Evolutionary conservation across 805 yeast genomes (phyloP), one percentile per base, ranked within the genome.

Genomic region (Candida succiphila): DNA sequence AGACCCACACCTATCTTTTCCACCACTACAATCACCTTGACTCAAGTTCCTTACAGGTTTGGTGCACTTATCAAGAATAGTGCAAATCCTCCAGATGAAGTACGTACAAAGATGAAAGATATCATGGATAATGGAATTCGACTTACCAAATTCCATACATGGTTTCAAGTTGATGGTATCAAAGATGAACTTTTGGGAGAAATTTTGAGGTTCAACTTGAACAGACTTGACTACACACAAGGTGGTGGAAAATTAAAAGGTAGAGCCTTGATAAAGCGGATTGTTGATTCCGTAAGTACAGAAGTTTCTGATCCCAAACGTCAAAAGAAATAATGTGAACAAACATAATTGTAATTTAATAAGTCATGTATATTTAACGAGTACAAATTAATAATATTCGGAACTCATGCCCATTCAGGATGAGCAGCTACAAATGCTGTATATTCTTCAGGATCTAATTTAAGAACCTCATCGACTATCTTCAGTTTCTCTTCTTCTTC

Each of bases 161-260:
- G 96, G 95, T 84, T 79, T 47, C 85, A 82, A 45, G 64, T 89
- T 9, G 92, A 82, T 52, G 88, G 86, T 1, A 66, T 71, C 30
- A 71, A 74, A 34, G 92, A 83, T 50, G 84, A 77, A 41, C 54
- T 57, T 1, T 45, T 81, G 30, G 82, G 83, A 0, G 92, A 83
- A 44, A 61, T 64, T 7, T 52, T 81, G 26, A 65, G 94, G 44
- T 61, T 63, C 30, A 76, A 72, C 36, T 54, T 79, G 33, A 67
- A 65, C 35, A 51, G 61, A 24, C 34, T 59, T 10, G 63, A 59
- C 31, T 56, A 55, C 35, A 34, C 53, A 13, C 46, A 46, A 25
- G 58, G 60, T 20, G 59, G 60, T 30, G 58, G 60, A 9, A 54
- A 49, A 29, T 36, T 53, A 36, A 54, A 54, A 34, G 58, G 60